phyloP scores from a whole-genome alignment of 2,329 filamentous ascomycete genomes.

The Capronia epimyces region DNA sequence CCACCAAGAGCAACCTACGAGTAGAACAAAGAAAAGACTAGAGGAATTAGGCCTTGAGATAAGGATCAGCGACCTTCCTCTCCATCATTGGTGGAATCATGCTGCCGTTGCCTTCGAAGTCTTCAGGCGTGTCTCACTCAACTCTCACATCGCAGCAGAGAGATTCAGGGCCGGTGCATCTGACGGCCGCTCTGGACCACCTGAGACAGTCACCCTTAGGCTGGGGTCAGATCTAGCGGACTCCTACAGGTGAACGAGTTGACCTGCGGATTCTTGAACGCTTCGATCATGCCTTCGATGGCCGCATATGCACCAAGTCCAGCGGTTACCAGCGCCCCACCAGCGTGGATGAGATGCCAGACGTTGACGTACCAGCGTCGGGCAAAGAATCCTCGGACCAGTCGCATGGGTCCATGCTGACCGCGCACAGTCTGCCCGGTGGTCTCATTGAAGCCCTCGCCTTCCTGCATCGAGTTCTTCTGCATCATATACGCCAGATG shows the following conservation, averaged over 20 bases:
- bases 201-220: not conserved
- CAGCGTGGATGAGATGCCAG: conserved; percentile 30
- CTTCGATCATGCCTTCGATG: conserved; percentile 31
- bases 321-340: conserved; percentile 29
- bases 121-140: too few relatives aligned
- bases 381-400: conserved; percentile 27
- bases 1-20: too few relatives aligned
- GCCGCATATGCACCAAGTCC: conserved; percentile 31
- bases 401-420: conserved; percentile 17
- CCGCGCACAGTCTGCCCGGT: conserved; percentile 25
- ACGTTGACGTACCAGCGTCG: conserved; percentile 30
- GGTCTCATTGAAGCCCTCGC: conserved; percentile 27
- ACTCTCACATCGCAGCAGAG: too few relatives aligned
- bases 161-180: too few relatives aligned
- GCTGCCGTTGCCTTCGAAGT: too few relatives aligned
- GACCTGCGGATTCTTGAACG: conserved; percentile 30
- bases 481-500: conserved; percentile 32
- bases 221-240: conserved; percentile 29
- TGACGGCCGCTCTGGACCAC: too few relatives aligned
- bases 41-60: too few relatives aligned
- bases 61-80: too few relatives aligned
- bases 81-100: too few relatives aligned
- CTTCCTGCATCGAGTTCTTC: conserved; percentile 26
- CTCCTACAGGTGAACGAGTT: conserved; percentile 33
- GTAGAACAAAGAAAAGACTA: too few relatives aligned